These are phyloP conservation scores for Fusarium albosuccineum DNA, from an alignment of 2,329 filamentous ascomycete species.

Conservation along the genomic window DNA sequence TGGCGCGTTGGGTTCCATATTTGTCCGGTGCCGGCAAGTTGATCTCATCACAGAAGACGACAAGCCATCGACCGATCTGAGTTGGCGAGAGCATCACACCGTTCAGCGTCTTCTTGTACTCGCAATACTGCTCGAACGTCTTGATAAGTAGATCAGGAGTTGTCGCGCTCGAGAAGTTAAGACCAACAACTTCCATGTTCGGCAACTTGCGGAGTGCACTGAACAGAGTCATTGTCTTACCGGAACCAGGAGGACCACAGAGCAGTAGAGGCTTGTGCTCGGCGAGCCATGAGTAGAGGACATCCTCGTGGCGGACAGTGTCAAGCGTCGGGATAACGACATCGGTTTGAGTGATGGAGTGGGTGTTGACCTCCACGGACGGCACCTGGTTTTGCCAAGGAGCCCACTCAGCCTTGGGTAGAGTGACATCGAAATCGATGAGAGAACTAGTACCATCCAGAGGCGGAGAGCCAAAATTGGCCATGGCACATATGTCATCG, in stretches of 20 bases:
- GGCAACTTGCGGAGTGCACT: constrained; percentile 95
- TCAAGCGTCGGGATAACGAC: constrained; percentile 98
- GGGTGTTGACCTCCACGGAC: constrained; percentile 95
- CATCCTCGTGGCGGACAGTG: constrained; percentile 96
- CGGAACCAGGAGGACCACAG: constrained; percentile 96
- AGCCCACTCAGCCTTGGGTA: constrained; percentile 90
- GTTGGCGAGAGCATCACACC: constrained; percentile 95
- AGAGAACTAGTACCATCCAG: constrained; percentile 84
- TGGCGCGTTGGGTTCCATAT: constrained; percentile 96
- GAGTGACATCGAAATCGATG: constrained; percentile 93
- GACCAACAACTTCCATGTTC: constrained; percentile 98
- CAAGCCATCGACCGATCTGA: constrained; percentile 97
- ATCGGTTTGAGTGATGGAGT: constrained; percentile 97
- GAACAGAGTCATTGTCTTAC: constrained; percentile 99
- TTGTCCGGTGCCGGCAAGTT: constrained; percentile 98
- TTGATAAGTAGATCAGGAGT: constrained; percentile 98
- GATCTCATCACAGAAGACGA: constrained; percentile 99
- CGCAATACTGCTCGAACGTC: constrained; percentile 99
- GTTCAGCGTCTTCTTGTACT: constrained; percentile 98
- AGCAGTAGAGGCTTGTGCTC: constrained; percentile 98
- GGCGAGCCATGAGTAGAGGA: constrained; percentile 99
- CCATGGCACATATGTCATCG: constrained; percentile 83
- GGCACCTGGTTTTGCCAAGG: constrained; percentile 97
- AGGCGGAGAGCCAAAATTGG: constrained; percentile 86
- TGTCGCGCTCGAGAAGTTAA: constrained; percentile 99